A percentile compares a stretch with the other conserved stretches of the same genome.
Evolutionary conservation across 1,284 basidiomycete genomes (phyloP).

Genomic region (Sporisorium scitamineum): DNA sequence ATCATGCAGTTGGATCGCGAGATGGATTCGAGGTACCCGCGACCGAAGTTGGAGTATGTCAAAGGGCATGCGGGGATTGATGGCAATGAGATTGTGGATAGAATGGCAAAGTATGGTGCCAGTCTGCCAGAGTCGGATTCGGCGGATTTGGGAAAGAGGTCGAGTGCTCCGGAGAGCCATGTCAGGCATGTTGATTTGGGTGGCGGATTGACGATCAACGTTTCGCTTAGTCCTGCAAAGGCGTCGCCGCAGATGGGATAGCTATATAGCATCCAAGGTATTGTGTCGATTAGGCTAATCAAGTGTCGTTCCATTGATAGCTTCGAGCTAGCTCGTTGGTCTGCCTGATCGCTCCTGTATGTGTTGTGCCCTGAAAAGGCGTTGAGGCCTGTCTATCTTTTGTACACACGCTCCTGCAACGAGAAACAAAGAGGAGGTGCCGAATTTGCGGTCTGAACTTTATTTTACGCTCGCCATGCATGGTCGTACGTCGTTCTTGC

Average conservation of each 20-base stretch:
- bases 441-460: too few species aligned
- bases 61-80: slow-evolving; percentile 78
- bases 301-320: too few species aligned
- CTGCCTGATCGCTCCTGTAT: too few species aligned
- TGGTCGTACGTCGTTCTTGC: too few species aligned
- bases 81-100: slow-evolving; percentile 84
- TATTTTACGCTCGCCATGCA: too few species aligned
- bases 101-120: slow-evolving; percentile 51
- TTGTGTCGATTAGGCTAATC: too few species aligned
- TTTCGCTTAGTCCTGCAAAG: neutral
- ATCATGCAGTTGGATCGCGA: slow-evolving; percentile 74
- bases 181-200: neutral
- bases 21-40: slow-evolving; percentile 12
- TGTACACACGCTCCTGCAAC: too few species aligned
- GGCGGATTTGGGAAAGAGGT: neutral
- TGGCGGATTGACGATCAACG: neutral
- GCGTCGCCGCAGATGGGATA: neutral
- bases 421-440: too few species aligned
- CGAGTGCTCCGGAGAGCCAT: neutral
- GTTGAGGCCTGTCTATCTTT: too few species aligned
- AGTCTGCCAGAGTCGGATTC: slow-evolving; percentile 10
- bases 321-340: too few species aligned
- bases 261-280: neutral
- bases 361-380: too few species aligned
- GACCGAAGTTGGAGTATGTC: slow-evolving; percentile 75